Base-by-base conservation (phyloP, 1,284 basidiomycete species). In the Marasmius oreades region DNA sequence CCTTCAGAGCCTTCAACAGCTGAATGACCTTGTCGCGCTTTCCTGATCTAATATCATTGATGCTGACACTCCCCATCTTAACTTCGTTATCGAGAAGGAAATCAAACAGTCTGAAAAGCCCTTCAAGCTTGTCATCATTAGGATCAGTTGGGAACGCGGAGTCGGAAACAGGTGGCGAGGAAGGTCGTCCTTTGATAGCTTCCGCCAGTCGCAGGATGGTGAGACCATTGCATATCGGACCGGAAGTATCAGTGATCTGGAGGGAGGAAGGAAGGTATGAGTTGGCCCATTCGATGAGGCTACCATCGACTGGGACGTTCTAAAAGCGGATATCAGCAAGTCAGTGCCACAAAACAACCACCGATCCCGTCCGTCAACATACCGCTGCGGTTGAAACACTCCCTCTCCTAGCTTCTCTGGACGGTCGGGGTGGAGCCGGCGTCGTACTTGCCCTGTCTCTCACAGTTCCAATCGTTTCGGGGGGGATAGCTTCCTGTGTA, bases 21-120 rank as follows among this genome's bases (percentile, higher is more conserved):
- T 92, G 85, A 7, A 87, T 65, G 61, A 95, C 83, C 74, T 91
- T 93, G 44, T 88, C 86, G 43, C 82, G 76, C 68, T 89, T 90
- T 39, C 90, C 92, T 59, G 83, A 81, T 53, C 90, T 78, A 45
- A 97, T 79, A 70, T 96, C 94, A 67, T 95, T 95, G 72, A 96
- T 93, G 65, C 90, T 94, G 33, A 95, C 88, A 60, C 81, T 85
- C 10, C 89, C 93, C 76, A 94, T 90, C 72, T 90, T 90, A 56
- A 95, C 85, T 55, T 92, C 92, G 60, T 92, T 90, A 64, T 94
- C 92, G 43, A 95, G 81, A 53, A 95, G 72, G 69, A 92, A 93
- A 71, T 95, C 93, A 72, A 94, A 93, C 58, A 95, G 76, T 57
- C 84, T 81, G 76, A 96, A 94, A 42, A 96, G 77, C 14, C 93